phyloP scores from a whole-genome alignment of 2,329 filamentous ascomycete species.

The Penicillium palitans region DNA sequence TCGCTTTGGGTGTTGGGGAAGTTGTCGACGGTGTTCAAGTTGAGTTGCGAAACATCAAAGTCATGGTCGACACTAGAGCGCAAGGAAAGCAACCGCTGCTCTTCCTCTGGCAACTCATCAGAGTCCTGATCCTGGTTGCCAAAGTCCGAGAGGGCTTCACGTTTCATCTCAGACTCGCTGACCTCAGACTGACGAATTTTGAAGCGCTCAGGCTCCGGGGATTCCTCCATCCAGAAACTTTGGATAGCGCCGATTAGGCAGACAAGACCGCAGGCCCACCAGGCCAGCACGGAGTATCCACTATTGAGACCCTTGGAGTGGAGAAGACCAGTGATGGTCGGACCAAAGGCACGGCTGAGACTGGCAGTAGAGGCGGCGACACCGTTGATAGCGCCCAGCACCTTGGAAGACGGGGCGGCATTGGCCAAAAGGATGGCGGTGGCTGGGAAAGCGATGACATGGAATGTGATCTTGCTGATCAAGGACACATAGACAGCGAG shows the following conservation, averaged over 20 bases:
- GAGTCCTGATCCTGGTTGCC: slow-evolving; percentile 25
- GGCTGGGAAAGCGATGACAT: slow-evolving; percentile 87
- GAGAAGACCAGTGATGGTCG: slow-evolving; percentile 80
- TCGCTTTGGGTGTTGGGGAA: slow-evolving; percentile 14
- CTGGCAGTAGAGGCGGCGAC: slow-evolving; percentile 89
- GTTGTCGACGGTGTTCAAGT: slow-evolving; percentile 21
- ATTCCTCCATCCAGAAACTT: slow-evolving; percentile 73
- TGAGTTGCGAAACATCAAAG: slow-evolving; percentile 30
- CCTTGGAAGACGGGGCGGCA: slow-evolving; percentile 76
- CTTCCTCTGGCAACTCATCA: slow-evolving; percentile 32
- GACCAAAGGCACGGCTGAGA: slow-evolving; percentile 82
- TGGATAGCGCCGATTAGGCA: slow-evolving; percentile 73
- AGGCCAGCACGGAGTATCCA: slow-evolving; percentile 84
- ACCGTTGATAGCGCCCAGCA: slow-evolving; percentile 90
- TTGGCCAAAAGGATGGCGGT: slow-evolving; percentile 88
- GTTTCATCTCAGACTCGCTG: slow-evolving; percentile 32
- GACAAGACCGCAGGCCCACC: slow-evolving; percentile 85
- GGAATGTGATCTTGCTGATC: slow-evolving; percentile 89
- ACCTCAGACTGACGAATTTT: slow-evolving; percentile 35
- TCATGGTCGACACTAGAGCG: slow-evolving; percentile 39
- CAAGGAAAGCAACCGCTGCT: slow-evolving; percentile 38
- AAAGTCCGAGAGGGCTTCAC: slow-evolving; percentile 26
- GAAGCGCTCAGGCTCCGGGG: slow-evolving; percentile 41
- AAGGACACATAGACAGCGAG: slow-evolving; percentile 74
- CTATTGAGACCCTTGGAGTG: slow-evolving; percentile 76